Percentiles rank a stretch among this genome's conserved stretches.
Evolutionary conservation across 495 filamentous ascomycete genomes (phyloP).

Genomic region (Hyaloscypha hepaticicola): DNA sequence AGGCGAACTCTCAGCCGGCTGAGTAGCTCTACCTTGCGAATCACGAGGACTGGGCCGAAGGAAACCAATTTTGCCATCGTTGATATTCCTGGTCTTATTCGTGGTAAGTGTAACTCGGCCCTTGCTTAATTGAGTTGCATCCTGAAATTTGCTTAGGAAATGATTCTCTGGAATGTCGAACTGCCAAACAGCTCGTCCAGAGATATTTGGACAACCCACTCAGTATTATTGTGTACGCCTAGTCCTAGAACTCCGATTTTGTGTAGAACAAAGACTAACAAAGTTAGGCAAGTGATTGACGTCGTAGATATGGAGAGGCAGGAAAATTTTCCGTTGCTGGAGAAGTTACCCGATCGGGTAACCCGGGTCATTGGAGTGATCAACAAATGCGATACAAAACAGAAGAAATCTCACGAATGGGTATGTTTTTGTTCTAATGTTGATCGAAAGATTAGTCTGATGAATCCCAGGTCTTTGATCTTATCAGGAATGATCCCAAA

Average conservation of each 20-base stretch:
- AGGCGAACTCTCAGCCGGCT: background rate
- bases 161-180: conserved; percentile 1
- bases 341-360: background rate
- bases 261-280: background rate
- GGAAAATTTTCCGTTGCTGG: conserved; percentile 5
- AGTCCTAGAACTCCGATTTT: background rate
- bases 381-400: conserved; percentile 20
- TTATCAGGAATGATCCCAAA: conserved; percentile 5
- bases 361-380: conserved; percentile 17
- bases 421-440: background rate
- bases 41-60: conserved; percentile 14
- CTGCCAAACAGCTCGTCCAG: conserved; percentile 4
- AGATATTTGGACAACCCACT: conserved; percentile 13
- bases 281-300: conserved; percentile 10
- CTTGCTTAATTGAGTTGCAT: background rate
- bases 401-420: conserved; percentile 10
- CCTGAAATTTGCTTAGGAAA: background rate
- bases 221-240: conserved; percentile 18
- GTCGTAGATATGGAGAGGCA: conserved; percentile 10
- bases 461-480: conserved; percentile 13
- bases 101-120: background rate
- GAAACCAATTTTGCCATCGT: conserved; percentile 22
- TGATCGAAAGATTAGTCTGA: background rate
- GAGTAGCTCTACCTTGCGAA: conserved; percentile 13
- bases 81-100: conserved; percentile 21